Conservation (phyloP, 75 land plant species). For the Larix kaempferi region DNA sequence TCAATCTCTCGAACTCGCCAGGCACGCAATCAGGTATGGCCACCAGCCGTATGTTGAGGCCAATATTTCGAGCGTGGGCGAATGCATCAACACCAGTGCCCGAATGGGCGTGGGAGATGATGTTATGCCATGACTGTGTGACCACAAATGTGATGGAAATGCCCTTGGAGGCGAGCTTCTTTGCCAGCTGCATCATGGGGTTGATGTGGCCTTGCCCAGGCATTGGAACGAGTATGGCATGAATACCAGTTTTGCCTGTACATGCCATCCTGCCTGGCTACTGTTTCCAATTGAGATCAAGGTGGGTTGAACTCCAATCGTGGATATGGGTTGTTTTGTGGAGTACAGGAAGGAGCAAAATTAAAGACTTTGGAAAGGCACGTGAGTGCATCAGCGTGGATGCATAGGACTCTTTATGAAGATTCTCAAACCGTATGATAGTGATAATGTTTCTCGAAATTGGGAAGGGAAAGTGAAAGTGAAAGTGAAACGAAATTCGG, state of each 20-base stretch:
- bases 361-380: too few species aligned
- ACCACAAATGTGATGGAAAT: conserved; percentile 23
- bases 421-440: too few species aligned
- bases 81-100: neutral
- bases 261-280: too few species aligned
- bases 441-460: too few species aligned
- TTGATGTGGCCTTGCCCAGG: conserved; percentile 32
- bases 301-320: too few species aligned
- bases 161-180: conserved; percentile 11
- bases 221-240: conserved; percentile 23
- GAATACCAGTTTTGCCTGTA: neutral
- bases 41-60: neutral
- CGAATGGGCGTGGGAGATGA: neutral
- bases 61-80: neutral
- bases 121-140: conserved; percentile 8
- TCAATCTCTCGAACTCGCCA: neutral
- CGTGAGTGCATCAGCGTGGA: too few species aligned
- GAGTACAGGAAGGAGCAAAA: too few species aligned
- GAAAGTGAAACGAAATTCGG: too few species aligned
- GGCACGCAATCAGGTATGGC: neutral
- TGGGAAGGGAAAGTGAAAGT: too few species aligned
- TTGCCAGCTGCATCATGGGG: conserved; percentile 33
- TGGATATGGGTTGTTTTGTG: too few species aligned
- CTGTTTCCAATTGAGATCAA: too few species aligned
- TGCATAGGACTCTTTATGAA: too few species aligned